Percentiles rank a stretch among this genome's conserved stretches.
Evolutionary conservation across 441 rosid genomes (phyloP).

Genomic region (Iberis amara): DNA sequence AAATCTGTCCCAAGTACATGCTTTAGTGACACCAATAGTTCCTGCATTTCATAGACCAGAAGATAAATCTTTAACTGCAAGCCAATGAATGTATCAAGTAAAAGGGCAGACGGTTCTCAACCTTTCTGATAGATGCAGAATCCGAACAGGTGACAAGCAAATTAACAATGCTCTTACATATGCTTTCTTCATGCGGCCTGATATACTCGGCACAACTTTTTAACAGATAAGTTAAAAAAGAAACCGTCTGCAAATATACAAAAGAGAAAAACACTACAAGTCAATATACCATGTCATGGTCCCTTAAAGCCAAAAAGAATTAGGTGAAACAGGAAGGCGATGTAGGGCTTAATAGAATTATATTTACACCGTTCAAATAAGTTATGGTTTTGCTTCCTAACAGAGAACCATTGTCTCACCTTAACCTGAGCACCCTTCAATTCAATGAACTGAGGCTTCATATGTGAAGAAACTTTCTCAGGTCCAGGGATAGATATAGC

Average conservation of each 20-base stretch:
- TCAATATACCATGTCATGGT: conserved; percentile 15
- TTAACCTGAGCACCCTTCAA: conserved; percentile 98
- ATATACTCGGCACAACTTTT: conserved; percentile 94
- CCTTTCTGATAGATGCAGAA: conserved; percentile 93
- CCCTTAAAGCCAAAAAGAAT: neutral
- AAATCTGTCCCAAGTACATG: conserved; percentile 98
- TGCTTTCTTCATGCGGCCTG: conserved; percentile 92
- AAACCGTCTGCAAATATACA: conserved; percentile 75
- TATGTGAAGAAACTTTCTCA: conserved; percentile 71
- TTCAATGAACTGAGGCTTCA: conserved; percentile 81
- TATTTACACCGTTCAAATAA: conserved; percentile 1
- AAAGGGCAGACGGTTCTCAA: conserved; percentile 27
- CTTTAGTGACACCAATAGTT: conserved; percentile 83
- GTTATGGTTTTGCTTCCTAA: conserved; percentile 4
- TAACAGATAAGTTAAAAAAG: conserved; percentile 92
- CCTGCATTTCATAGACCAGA: conserved; percentile 51
- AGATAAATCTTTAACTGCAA: conserved; percentile 22
- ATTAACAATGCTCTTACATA: conserved; percentile 94
- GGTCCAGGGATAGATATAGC: conserved; percentile 98
- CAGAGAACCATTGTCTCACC: conserved; percentile 43
- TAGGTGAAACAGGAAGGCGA: conserved; percentile 12
- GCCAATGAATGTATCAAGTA: conserved; percentile 9
- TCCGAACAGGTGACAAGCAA: conserved; percentile 97
- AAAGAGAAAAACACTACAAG: conserved; percentile 20
- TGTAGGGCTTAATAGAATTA: neutral